These are phyloP conservation scores for Collybiopsis luxurians DNA, from an alignment of 768 basidiomycete species.

Conservation along the genomic window DNA sequence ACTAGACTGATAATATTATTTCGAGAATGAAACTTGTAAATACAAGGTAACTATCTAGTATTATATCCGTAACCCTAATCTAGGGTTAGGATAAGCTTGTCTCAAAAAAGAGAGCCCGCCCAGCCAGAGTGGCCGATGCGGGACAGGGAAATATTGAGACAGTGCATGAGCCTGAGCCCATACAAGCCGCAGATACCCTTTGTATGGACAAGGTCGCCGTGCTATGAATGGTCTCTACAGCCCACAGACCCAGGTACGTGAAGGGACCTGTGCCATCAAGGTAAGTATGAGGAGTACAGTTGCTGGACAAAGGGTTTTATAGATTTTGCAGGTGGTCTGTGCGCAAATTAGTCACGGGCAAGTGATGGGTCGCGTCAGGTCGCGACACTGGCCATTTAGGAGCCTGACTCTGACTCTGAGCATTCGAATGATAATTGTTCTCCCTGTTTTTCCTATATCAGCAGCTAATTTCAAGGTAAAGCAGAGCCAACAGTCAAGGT, in stretches of 20 bases:
- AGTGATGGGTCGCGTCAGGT: background rate
- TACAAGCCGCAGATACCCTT: conserved; percentile 10
- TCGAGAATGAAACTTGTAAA: background rate
- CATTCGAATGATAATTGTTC: no score
- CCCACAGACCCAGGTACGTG: conserved; percentile 7
- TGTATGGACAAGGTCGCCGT: no score
- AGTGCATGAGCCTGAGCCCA: conserved; percentile 9
- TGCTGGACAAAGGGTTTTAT: no score
- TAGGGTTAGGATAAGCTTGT: background rate
- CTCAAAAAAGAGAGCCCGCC: conserved; percentile 7
- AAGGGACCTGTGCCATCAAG: conserved; percentile 11
- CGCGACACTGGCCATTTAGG: no score
- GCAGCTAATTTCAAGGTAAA: no score
- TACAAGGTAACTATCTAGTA: background rate
- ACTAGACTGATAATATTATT: background rate
- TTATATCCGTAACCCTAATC: background rate
- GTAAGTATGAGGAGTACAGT: conserved; percentile 5
- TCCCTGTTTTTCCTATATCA: no score
- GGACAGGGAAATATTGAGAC: conserved; percentile 10
- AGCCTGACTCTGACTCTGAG: no score
- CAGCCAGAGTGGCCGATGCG: conserved; percentile 9
- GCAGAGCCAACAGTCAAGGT: no score
- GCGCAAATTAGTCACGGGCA: conserved; percentile 3
- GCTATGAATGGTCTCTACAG: conserved; percentile 8
- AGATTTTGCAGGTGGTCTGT: background rate